These are phyloP conservation scores for Davidsoniella neocaledoniae DNA, from an alignment of 2,329 filamentous ascomycete species.

Conservation along the genomic window DNA sequence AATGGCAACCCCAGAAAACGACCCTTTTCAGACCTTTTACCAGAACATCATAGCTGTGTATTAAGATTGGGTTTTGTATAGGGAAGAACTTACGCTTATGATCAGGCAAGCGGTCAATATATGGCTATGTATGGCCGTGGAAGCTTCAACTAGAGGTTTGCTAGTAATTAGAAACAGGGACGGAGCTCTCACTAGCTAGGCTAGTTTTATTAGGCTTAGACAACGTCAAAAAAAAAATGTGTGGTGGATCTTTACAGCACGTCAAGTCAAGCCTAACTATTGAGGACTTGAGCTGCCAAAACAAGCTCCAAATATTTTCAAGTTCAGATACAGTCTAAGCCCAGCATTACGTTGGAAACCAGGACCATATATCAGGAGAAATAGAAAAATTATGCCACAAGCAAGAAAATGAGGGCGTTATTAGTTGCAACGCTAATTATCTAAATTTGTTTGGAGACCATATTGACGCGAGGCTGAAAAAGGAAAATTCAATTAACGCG, in stretches of 20 bases:
- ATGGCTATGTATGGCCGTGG: background rate
- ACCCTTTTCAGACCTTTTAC: conserved; percentile 8
- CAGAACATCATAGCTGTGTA: conserved; percentile 7
- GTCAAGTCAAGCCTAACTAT: too few species aligned
- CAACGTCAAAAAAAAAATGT: too few species aligned
- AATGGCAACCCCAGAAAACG: conserved; percentile 4
- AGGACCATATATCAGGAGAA: too few species aligned
- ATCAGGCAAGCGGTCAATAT: too few species aligned
- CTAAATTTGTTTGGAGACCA: background rate
- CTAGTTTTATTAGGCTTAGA: too few species aligned
- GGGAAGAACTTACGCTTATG: background rate
- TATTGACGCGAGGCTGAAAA: background rate
- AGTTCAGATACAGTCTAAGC: too few species aligned
- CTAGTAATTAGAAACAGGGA: background rate
- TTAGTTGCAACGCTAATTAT: background rate
- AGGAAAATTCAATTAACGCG: background rate
- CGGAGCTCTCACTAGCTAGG: too few species aligned
- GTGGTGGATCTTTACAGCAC: too few species aligned
- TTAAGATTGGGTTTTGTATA: background rate
- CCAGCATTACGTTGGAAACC: too few species aligned
- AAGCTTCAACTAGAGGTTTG: background rate
- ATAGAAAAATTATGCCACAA: too few species aligned
- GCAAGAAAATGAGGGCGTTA: background rate
- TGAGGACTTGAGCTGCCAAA: too few species aligned
- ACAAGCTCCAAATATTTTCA: too few species aligned